A percentile compares a stretch with the other conserved stretches of the same genome.
These are phyloP conservation scores for Penicillium lividum DNA, from an alignment of 495 filamentous ascomycete species.

Conservation along the genomic window DNA sequence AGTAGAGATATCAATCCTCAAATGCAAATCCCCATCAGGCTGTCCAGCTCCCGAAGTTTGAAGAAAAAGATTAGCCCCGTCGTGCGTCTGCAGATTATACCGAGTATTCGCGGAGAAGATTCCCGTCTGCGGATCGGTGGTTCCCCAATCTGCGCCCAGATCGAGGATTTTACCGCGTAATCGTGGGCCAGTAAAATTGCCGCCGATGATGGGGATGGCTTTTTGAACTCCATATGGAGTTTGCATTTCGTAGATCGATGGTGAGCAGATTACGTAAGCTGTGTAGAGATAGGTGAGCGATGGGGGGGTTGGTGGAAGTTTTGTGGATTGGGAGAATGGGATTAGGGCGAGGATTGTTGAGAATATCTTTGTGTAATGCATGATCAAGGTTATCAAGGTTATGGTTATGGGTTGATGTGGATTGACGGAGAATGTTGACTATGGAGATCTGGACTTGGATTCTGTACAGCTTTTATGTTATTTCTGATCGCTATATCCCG, in stretches of 20 bases:
- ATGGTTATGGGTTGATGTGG: too few species aligned
- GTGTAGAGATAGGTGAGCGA: constrained; percentile 33
- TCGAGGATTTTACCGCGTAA: constrained; percentile 31
- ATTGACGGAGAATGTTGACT: too few species aligned
- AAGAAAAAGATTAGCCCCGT: constrained; percentile 32
- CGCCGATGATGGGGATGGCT: constrained; percentile 34
- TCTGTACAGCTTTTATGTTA: too few species aligned
- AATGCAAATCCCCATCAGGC: constrained; percentile 28
- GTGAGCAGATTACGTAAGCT: constrained; percentile 27
- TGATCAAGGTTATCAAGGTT: too few species aligned
- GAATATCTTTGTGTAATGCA: too few species aligned
- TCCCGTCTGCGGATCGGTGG: constrained; percentile 26
- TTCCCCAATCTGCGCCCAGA: constrained; percentile 38
- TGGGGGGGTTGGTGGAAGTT: constrained; percentile 10
- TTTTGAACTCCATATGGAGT: constrained; percentile 28
- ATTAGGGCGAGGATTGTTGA: too few species aligned
- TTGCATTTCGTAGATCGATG: constrained; percentile 19
- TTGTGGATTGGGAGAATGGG: too few species aligned
- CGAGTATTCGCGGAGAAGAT: constrained; percentile 37
- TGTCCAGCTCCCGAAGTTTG: constrained; percentile 28
- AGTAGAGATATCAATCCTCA: constrained; percentile 31
- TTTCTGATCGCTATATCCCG: not conserved
- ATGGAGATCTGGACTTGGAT: too few species aligned
- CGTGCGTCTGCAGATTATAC: constrained; percentile 35
- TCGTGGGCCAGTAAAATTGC: constrained; percentile 34